Conservation (phyloP, 331 rosid genomes). For the Cucumis variabilis region DNA sequence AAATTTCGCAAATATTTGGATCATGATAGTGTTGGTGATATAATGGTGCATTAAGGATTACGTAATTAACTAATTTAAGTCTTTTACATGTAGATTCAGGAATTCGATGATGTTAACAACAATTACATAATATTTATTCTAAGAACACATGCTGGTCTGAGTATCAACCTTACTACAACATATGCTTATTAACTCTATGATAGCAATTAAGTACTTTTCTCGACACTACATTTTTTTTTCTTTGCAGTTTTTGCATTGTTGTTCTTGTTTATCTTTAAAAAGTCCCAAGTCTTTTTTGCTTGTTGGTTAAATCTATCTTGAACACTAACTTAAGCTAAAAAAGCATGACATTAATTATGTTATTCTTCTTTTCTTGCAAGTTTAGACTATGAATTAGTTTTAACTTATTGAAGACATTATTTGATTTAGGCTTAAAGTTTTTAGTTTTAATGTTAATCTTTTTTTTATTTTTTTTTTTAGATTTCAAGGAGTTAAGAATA, state of each 20-base stretch:
- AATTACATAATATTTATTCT: constrained; percentile 71
- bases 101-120: constrained; percentile 76
- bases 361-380: too few relatives aligned
- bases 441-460: too few relatives aligned
- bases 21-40: not conserved
- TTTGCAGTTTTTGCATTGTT: not conserved
- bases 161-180: constrained; percentile 96
- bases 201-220: constrained; percentile 89
- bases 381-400: too few relatives aligned
- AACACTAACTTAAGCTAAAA: too few relatives aligned
- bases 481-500: too few relatives aligned
- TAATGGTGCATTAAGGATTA: not conserved
- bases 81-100: constrained; percentile 61
- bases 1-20: not conserved
- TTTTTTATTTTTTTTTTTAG: too few relatives aligned
- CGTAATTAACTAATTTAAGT: constrained; percentile 17
- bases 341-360: too few relatives aligned
- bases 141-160: constrained; percentile 97
- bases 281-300: too few relatives aligned
- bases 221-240: constrained; percentile 26
- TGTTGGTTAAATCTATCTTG: too few relatives aligned
- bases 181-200: constrained; percentile 97
- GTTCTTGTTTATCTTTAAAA: too few relatives aligned
- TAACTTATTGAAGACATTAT: too few relatives aligned
- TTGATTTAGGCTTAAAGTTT: too few relatives aligned